phyloP scores from a whole-genome alignment of 2,329 filamentous ascomycete species.

The Stagonosporopsis vannaccii region DNA sequence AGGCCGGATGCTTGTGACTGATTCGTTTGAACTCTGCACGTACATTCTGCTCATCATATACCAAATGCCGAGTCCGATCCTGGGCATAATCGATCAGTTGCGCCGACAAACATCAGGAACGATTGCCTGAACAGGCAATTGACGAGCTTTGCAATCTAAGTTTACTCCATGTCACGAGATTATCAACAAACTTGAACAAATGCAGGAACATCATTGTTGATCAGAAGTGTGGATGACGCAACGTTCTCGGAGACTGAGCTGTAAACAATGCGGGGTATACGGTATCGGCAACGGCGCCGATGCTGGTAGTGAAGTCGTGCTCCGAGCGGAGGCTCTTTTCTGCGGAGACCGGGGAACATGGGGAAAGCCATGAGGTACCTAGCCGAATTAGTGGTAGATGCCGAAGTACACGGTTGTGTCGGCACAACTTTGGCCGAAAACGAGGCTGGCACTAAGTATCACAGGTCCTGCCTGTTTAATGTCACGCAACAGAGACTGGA shows the following conservation, averaged over 20 bases:
- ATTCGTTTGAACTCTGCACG: neutral
- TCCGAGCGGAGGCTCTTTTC: conserved; percentile 2
- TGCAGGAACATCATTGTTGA: conserved; percentile 8
- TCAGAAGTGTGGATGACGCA: conserved; percentile 2
- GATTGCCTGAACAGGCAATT: conserved; percentile 9
- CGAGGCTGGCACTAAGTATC: neutral
- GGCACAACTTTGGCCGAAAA: conserved; percentile 2
- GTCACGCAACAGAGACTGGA: neutral
- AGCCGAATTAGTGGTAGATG: neutral
- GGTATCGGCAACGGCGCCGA: conserved; percentile 15
- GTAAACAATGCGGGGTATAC: conserved; percentile 7
- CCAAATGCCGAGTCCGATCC: neutral
- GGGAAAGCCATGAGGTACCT: neutral
- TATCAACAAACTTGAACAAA: neutral
- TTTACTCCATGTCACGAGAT: conserved; percentile 1
- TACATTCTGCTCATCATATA: conserved; percentile 10
- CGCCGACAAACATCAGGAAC: conserved; percentile 3
- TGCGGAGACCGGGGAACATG: conserved; percentile 6
- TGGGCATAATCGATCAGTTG: neutral
- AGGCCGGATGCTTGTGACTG: neutral
- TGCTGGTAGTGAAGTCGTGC: neutral
- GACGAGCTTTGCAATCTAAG: conserved; percentile 5
- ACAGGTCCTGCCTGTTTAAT: neutral
- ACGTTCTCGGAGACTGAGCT: neutral
- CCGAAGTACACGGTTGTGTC: neutral